A percentile compares a stretch with the other conserved stretches of the same genome.
Evolutionary conservation across 208 protist species (phyloP).

Genomic region (Tritrichomonas musculus): DNA sequence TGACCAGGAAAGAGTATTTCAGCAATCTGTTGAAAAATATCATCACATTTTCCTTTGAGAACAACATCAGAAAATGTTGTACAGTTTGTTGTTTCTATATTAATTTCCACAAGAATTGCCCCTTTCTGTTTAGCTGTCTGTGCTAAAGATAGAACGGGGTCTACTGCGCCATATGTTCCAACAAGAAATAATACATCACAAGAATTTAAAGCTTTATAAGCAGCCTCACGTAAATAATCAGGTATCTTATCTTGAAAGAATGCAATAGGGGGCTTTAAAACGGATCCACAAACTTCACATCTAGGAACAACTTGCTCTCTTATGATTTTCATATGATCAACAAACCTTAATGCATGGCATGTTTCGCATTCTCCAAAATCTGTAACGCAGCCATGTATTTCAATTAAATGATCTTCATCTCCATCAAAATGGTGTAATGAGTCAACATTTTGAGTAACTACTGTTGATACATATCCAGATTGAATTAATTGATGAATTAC

Average conservation of each 20-base stretch:
- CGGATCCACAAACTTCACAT: not conserved
- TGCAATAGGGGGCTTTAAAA: not conserved
- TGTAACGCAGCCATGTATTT: not conserved
- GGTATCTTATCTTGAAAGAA: not conserved
- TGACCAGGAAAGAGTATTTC: not conserved
- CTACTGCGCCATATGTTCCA: not conserved
- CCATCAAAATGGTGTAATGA: not conserved
- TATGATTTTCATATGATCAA: not conserved
- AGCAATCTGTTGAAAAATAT: not conserved
- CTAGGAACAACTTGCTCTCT: not conserved
- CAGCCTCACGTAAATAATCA: not conserved
- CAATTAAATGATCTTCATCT: not conserved
- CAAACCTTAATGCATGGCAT: not conserved
- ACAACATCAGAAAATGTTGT: not conserved
- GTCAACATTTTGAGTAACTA: constrained; percentile 8
- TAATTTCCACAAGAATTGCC: not conserved
- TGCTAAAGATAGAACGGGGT: not conserved
- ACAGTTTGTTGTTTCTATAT: not conserved
- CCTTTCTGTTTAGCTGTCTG: not conserved
- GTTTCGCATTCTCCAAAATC: not conserved
- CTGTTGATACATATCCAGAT: not conserved
- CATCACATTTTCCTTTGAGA: not conserved
- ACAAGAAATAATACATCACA: not conserved
- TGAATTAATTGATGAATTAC: not conserved
- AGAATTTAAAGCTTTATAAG: not conserved